Evolutionary conservation across 768 basidiomycete genomes (phyloP), one percentile per base, ranked within the genome.

Genomic region (Clavaria fumosa): DNA sequence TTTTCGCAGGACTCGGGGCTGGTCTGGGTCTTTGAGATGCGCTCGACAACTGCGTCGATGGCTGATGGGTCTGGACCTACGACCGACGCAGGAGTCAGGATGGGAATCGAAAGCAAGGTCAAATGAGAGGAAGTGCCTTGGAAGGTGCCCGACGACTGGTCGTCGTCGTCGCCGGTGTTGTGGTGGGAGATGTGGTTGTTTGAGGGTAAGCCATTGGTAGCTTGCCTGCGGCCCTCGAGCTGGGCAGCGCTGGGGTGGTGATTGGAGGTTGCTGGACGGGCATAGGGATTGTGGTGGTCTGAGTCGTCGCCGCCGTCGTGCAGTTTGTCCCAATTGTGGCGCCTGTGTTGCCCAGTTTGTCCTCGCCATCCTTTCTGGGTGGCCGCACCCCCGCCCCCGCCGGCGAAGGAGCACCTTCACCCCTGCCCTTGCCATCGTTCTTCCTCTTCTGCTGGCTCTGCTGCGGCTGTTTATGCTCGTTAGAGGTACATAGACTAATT

Each of bases 1-100:
- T 78, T 46, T 69, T 71, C 51, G 62, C 72, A 23, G 61, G 42
- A 19, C 39, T 36, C 34, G 51, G 46, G 7, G 55, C 51, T n/a
- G 53, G n/a, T 49, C 9, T 28, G 26, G 26, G 26, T 9, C 9
- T 28, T 9, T 43, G 43, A 4, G 45, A 35, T 30, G 22, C 12
- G 35, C 18, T 18, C 7, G 26, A 14, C 30, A 24, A 18, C 32
- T 48, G 52, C 35, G 49, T 46, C 18, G 28, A 21, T 33, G 18
- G 27, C 47, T 55, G 53, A 38, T 52, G 56, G 9, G 57, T 45
- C 10, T n/a, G n/a, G n/a, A 24, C 39, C 37, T 38, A 14, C 7
- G 27, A 14, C 9, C 9, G 26, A 14, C 26, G 14, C 14, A 28
- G 9, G 9, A 9, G 9, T 28, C 26, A 28, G 26, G 9, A 9